phyloP scores from a whole-genome alignment of 768 basidiomycete species.

The Boletus eberwhitei region DNA sequence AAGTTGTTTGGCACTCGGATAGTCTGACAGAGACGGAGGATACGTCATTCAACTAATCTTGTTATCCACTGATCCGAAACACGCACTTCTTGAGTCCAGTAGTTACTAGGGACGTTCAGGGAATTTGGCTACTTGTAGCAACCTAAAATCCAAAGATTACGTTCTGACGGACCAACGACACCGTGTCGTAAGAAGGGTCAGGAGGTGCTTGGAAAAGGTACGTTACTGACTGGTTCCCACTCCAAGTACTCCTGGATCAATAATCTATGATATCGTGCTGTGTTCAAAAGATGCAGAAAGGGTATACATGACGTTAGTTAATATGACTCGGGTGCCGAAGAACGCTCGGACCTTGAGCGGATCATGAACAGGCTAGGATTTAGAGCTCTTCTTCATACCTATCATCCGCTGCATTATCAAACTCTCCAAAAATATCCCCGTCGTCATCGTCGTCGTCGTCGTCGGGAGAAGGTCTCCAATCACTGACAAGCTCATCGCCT shows the following conservation, averaged over 20 bases:
- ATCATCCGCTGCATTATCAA: slow-evolving; percentile 15
- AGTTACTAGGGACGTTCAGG: not conserved
- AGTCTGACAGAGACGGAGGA: not conserved
- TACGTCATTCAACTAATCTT: slow-evolving; percentile 1
- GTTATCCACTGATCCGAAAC: slow-evolving; percentile 14
- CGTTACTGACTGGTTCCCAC: slow-evolving; percentile 1
- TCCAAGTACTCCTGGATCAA: not conserved
- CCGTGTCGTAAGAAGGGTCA: slow-evolving; percentile 9
- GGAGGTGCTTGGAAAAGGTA: not conserved
- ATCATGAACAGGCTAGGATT: slow-evolving; percentile 1
- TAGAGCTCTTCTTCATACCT: slow-evolving; percentile 32
- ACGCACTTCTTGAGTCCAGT: not conserved
- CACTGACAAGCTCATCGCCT: slow-evolving; percentile 39
- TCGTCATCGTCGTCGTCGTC: slow-evolving; percentile 4
- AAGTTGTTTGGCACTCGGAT: not conserved
- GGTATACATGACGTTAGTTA: slow-evolving; percentile 2
- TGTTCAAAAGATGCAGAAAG: slow-evolving; percentile 1
- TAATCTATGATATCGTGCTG: not conserved
- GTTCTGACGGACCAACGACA: slow-evolving; percentile 23
- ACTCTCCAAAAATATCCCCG: slow-evolving; percentile 11
- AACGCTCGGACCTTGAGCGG: slow-evolving; percentile 1
- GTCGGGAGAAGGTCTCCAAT: slow-evolving; percentile 45
- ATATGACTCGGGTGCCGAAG: not conserved
- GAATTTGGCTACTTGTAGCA: not conserved
- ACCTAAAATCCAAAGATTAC: slow-evolving; percentile 1